Evolutionary conservation across 78 protist genomes (phyloP).

Genomic region (Protostelium mycophagum): DNA sequence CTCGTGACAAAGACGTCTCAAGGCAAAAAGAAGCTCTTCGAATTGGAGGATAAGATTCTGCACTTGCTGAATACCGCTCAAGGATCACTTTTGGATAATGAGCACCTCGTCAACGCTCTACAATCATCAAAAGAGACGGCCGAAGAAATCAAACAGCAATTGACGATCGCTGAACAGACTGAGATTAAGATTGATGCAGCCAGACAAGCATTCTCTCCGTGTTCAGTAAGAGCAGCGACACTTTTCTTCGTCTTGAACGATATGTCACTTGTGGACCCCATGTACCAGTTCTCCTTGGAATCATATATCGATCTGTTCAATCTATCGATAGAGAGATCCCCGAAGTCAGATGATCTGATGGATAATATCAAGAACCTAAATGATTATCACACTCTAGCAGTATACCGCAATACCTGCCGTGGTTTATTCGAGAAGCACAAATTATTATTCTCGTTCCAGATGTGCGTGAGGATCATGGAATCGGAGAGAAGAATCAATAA

Average conservation of each 20-base stretch:
- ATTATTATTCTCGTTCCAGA: constrained; percentile 70
- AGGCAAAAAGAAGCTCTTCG: constrained; percentile 56
- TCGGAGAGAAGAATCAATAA: constrained; percentile 28
- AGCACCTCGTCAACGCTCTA: constrained; percentile 75
- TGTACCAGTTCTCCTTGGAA: constrained; percentile 90
- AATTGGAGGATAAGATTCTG: constrained; percentile 77
- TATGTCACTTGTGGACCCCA: constrained; percentile 82
- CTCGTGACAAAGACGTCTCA: constrained; percentile 55
- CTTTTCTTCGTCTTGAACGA: constrained; percentile 85
- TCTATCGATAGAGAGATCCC: constrained; percentile 13
- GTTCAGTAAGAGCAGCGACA: constrained; percentile 53
- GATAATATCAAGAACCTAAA: constrained; percentile 26
- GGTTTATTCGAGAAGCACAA: constrained; percentile 85
- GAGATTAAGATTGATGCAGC: constrained; percentile 73
- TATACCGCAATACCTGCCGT: constrained; percentile 82
- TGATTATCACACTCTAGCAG: constrained; percentile 55
- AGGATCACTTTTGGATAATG: constrained; percentile 79
- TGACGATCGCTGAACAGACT: constrained; percentile 63
- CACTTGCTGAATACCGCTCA: constrained; percentile 38
- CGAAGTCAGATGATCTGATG: constrained; percentile 32
- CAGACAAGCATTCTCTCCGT: constrained; percentile 56
- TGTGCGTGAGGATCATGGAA: constrained; percentile 60
- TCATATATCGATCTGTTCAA: constrained; percentile 78
- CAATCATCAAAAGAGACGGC: constrained; percentile 57
- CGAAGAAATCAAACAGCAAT: neutral